A percentile compares a stretch with the other conserved stretches of the same genome.
phyloP scores from a whole-genome alignment of 164 flowering plant genomes.

The Chimonanthus praecox region DNA sequence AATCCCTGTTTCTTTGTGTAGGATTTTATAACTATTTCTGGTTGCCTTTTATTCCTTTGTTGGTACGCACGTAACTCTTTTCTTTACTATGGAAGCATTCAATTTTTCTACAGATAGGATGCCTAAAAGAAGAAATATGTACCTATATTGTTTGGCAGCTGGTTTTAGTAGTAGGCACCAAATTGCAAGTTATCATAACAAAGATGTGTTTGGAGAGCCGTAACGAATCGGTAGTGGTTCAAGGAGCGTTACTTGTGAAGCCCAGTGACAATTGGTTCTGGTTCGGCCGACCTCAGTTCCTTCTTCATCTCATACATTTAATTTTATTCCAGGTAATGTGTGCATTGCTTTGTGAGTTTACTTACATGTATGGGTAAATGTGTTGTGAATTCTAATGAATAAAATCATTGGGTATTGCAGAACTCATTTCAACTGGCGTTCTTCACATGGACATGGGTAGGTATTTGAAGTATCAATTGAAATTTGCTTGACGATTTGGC shows the following conservation, averaged over 20 bases:
- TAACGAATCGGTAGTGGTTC: slow-evolving; percentile 33
- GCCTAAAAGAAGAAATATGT: background rate
- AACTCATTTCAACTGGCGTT: slow-evolving; percentile 72
- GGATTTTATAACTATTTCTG: background rate
- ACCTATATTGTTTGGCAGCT: slow-evolving; percentile 23
- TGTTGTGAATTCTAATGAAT: background rate
- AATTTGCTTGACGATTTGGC: background rate
- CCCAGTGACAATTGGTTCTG: slow-evolving; percentile 59
- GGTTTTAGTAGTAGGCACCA: slow-evolving; percentile 49
- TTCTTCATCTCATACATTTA: slow-evolving; percentile 44
- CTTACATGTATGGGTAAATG: background rate
- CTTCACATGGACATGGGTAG: slow-evolving; percentile 69
- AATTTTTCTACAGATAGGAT: no score
- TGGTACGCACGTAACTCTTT: background rate
- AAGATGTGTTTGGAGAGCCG: slow-evolving; percentile 49
- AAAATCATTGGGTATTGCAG: slow-evolving; percentile 30
- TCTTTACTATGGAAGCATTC: no score
- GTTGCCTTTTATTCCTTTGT: slow-evolving; percentile 7
- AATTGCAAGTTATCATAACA: slow-evolving; percentile 56
- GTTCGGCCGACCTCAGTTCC: slow-evolving; percentile 49
- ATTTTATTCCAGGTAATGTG: slow-evolving; percentile 42
- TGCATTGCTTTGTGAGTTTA: background rate
- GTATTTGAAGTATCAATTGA: slow-evolving; percentile 2
- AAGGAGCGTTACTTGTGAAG: slow-evolving; percentile 52
- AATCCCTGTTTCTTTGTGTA: slow-evolving; percentile 32